phyloP scores from a whole-genome alignment of 306 rosid species.

The Luffa acutangula region DNA sequence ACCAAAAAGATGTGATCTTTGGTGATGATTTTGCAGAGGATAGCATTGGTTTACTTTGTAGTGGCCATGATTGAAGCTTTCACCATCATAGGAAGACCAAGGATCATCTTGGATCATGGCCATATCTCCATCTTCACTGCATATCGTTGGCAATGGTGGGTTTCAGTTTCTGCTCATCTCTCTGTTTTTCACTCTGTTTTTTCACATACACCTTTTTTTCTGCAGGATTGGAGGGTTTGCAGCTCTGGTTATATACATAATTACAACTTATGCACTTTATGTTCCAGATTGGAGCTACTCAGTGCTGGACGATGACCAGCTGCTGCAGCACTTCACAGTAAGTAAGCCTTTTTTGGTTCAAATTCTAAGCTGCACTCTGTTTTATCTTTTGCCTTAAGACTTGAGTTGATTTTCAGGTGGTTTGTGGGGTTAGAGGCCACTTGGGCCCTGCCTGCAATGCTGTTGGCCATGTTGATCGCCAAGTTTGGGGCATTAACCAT shows the following conservation, averaged over 20 bases:
- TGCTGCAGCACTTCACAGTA: constrained; percentile 40
- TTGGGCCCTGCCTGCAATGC: constrained; percentile 89
- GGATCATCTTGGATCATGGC: constrained; percentile 30
- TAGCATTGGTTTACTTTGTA: constrained; percentile 69
- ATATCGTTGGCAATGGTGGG: constrained; percentile 78
- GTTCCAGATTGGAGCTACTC: constrained; percentile 84
- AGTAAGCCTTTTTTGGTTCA: not conserved
- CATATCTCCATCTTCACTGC: constrained; percentile 52
- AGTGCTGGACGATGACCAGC: not conserved
- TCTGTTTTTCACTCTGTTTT: not conserved
- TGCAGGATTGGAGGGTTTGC: constrained; percentile 75
- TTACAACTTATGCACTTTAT: constrained; percentile 56
- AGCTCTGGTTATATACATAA: constrained; percentile 52
- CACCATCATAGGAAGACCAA: constrained; percentile 60
- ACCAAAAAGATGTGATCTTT: not conserved
- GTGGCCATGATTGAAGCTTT: constrained; percentile 68
- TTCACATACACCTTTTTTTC: not conserved
- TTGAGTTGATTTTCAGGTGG: constrained; percentile 31
- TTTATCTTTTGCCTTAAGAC: not conserved
- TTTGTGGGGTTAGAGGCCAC: constrained; percentile 84
- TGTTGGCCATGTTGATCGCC: constrained; percentile 74
- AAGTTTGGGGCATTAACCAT: constrained; percentile 84
- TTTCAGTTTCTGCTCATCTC: not conserved
- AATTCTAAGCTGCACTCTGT: not conserved
- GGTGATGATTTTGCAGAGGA: constrained; percentile 43